Evolutionary conservation across 495 filamentous ascomycete genomes (phyloP).

Genomic region (Trichocladium uniseriatum): DNA sequence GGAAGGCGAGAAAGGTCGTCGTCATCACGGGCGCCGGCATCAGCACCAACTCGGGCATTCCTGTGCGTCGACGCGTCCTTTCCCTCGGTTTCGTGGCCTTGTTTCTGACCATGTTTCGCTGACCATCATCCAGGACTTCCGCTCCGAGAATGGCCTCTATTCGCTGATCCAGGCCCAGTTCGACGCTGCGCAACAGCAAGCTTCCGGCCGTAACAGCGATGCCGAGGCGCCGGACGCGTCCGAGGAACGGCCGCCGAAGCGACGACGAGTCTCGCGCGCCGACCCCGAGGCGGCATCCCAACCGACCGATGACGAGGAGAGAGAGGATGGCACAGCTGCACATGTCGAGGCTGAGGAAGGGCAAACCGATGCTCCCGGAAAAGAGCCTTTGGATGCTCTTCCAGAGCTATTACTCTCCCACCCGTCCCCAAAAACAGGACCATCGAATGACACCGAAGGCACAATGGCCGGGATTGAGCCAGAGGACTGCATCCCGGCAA

Average conservation of each 20-base stretch:
- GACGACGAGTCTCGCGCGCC: slow-evolving; percentile 27
- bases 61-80: slow-evolving; percentile 38
- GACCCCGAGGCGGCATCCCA: slow-evolving; percentile 13
- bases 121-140: slow-evolving; percentile 50
- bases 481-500: neutral
- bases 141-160: slow-evolving; percentile 61
- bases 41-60: slow-evolving; percentile 64
- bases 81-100: neutral
- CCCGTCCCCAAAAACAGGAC: no score
- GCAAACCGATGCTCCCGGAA: neutral
- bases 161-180: slow-evolving; percentile 58
- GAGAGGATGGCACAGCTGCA: neutral
- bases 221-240: slow-evolving; percentile 11
- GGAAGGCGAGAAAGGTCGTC: slow-evolving; percentile 52
- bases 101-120: slow-evolving; percentile 8
- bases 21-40: slow-evolving; percentile 64
- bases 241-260: slow-evolving; percentile 35
- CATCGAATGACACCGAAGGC: neutral
- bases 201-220: slow-evolving; percentile 3
- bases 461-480: neutral
- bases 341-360: neutral
- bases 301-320: neutral
- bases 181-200: slow-evolving; percentile 33
- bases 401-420: no score
- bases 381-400: neutral